phyloP scores from a whole-genome alignment of 73 alveolate species.

The Tetrahymena borealis region DNA sequence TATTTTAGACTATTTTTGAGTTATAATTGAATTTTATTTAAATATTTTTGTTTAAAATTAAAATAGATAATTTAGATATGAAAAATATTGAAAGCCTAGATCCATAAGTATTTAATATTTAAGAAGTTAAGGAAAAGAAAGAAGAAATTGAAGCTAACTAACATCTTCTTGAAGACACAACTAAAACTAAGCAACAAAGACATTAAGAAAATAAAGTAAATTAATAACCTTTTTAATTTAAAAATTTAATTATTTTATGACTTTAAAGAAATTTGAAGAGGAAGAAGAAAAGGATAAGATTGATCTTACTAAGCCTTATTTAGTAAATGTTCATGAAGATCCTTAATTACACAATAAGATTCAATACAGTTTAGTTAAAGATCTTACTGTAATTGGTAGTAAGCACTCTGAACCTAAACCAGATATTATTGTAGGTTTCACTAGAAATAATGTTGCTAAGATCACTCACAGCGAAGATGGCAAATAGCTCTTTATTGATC shows the following conservation, averaged over 20 bases:
- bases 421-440: slow-evolving; percentile 72
- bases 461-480: slow-evolving; percentile 44
- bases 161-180: slow-evolving; percentile 44
- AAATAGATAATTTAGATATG: neutral
- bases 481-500: slow-evolving; percentile 23
- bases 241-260: neutral
- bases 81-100: neutral
- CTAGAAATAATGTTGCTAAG: slow-evolving; percentile 84
- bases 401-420: slow-evolving; percentile 87
- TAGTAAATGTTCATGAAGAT: slow-evolving; percentile 89
- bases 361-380: slow-evolving; percentile 52
- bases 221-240: neutral
- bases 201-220: slow-evolving; percentile 41
- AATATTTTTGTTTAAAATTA: no score
- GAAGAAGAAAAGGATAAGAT: slow-evolving; percentile 38
- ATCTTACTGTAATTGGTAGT: slow-evolving; percentile 82
- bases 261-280: slow-evolving; percentile 37
- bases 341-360: slow-evolving; percentile 81
- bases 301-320: slow-evolving; percentile 67
- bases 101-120: neutral
- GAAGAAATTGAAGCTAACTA: slow-evolving; percentile 58
- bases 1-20: slow-evolving; percentile 38
- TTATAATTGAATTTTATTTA: no score
- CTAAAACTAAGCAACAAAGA: slow-evolving; percentile 62
- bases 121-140: slow-evolving; percentile 9